These are phyloP conservation scores for Plasmodium reichenowi DNA, from an alignment of 169 alveolate genomes.

Conservation along the genomic window DNA sequence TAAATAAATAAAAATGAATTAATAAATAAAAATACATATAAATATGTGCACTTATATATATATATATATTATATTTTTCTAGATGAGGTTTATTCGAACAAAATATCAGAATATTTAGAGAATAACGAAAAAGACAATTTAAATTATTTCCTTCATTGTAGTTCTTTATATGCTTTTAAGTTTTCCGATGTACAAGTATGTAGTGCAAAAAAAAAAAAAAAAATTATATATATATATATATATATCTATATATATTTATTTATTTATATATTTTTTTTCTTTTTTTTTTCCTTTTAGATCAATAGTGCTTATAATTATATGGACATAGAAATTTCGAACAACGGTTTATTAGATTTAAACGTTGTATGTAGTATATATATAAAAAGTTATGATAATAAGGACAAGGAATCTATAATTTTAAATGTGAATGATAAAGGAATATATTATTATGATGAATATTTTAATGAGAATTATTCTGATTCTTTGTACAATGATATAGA, in stretches of 20 bases:
- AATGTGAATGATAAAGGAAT: conserved; percentile 34
- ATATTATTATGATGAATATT: conserved; percentile 44
- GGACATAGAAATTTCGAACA: conserved; percentile 53
- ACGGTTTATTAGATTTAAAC: conserved; percentile 45
- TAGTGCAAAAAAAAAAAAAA: too few relatives aligned
- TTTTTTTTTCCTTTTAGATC: conserved; percentile 21
- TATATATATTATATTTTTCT: conserved; percentile 6
- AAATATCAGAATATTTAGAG: conserved; percentile 26
- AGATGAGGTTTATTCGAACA: conserved; percentile 25
- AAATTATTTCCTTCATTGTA: conserved; percentile 40
- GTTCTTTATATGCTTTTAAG: conserved; percentile 24
- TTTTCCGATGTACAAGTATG: conserved; percentile 64
- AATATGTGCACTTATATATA: background rate
- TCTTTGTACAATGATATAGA: conserved; percentile 32
- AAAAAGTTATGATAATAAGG: conserved; percentile 10
- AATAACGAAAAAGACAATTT: conserved; percentile 32
- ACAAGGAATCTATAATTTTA: conserved; percentile 4
- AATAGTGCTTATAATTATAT: conserved; percentile 50
- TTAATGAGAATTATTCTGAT: conserved; percentile 12
- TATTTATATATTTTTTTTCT: background rate
- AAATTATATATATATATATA: too few relatives aligned
- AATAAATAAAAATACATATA: background rate
- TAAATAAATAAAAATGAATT: background rate
- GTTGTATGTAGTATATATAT: conserved; percentile 46
- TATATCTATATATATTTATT: background rate